phyloP scores from a whole-genome alignment of 208 protist genomes.

The Wallacemonas sp. region DNA sequence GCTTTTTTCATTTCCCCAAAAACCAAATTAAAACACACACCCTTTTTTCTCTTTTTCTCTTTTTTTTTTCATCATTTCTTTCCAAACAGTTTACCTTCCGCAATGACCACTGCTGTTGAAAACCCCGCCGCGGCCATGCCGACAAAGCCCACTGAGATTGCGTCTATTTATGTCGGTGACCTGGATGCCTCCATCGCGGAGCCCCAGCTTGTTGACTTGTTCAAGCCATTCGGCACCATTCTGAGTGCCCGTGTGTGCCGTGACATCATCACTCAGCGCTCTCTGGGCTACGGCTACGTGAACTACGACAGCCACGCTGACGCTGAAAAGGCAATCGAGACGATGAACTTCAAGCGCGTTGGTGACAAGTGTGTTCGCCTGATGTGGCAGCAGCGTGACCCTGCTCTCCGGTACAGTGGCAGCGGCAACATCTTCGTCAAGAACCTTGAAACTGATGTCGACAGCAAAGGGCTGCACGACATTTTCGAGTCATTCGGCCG shows the following conservation, averaged over 20 bases:
- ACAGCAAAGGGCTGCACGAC: conserved; percentile 97
- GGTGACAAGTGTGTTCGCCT: conserved; percentile 96
- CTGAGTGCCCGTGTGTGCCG: conserved; percentile 98
- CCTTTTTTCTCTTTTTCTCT: conserved; percentile 18
- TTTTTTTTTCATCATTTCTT: conserved; percentile 14
- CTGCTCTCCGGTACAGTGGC: conserved; percentile 96
- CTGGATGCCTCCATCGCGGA: conserved; percentile 94
- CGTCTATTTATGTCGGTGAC: conserved; percentile 98
- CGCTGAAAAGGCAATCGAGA: conserved; percentile 97
- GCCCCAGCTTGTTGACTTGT: conserved; percentile 96
- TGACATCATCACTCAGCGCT: conserved; percentile 97
- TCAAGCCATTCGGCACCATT: conserved; percentile 97
- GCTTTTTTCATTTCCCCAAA: conserved; percentile 18
- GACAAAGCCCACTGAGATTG: conserved; percentile 87
- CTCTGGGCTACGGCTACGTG: conserved; percentile 99
- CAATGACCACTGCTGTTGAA: conserved; percentile 20
- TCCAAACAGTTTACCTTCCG: neutral
- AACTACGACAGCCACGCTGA: conserved; percentile 97
- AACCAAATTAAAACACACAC: conserved; percentile 25
- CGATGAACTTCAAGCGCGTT: conserved; percentile 97
- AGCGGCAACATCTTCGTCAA: conserved; percentile 99
- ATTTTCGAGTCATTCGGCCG: conserved; percentile 97
- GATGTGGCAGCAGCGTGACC: conserved; percentile 99
- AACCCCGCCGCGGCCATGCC: conserved; percentile 16
- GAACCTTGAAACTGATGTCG: conserved; percentile 95